Conservation (phyloP, 2,329 filamentous ascomycete genomes). For the Sclerotinia subarctica region DNA sequence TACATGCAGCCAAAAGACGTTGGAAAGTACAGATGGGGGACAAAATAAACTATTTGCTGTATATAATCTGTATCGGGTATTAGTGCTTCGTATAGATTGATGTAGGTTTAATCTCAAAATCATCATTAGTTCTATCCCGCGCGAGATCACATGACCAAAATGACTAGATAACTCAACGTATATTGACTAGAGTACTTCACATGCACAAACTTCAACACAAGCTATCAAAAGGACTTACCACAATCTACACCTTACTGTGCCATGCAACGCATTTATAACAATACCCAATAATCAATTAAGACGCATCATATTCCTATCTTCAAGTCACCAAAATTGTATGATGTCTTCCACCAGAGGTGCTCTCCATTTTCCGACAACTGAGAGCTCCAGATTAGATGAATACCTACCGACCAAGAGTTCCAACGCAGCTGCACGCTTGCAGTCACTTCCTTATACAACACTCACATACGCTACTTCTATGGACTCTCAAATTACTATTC, state of each 20-base stretch:
- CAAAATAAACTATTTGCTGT: not conserved
- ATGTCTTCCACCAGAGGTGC: slow-evolving; percentile 9
- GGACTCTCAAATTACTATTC: slow-evolving; percentile 57
- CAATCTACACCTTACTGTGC: not conserved
- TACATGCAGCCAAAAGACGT: not conserved
- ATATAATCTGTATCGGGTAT: too few relatives aligned
- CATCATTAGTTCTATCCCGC: not conserved
- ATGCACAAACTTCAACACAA: not conserved
- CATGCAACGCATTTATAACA: not conserved
- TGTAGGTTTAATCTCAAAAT: too few relatives aligned
- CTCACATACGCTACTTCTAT: slow-evolving; percentile 90
- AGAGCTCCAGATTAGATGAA: slow-evolving; percentile 2
- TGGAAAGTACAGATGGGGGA: not conserved
- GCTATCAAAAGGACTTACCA: too few relatives aligned
- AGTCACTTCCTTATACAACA: slow-evolving; percentile 55
- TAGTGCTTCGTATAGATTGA: not conserved
- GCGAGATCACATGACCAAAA: not conserved
- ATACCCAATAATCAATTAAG: not conserved
- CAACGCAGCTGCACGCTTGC: not conserved
- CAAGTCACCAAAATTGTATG: not conserved
- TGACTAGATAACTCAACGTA: too few relatives aligned
- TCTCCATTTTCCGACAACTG: slow-evolving; percentile 6
- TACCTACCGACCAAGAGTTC: slow-evolving; percentile 16
- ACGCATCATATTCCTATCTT: not conserved
- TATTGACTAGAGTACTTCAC: too few relatives aligned